A percentile compares a stretch with the other conserved stretches of the same genome.
These are phyloP conservation scores for Stevia rebaudiana DNA, from an alignment of 140 eudicot genomes.

Conservation along the genomic window DNA sequence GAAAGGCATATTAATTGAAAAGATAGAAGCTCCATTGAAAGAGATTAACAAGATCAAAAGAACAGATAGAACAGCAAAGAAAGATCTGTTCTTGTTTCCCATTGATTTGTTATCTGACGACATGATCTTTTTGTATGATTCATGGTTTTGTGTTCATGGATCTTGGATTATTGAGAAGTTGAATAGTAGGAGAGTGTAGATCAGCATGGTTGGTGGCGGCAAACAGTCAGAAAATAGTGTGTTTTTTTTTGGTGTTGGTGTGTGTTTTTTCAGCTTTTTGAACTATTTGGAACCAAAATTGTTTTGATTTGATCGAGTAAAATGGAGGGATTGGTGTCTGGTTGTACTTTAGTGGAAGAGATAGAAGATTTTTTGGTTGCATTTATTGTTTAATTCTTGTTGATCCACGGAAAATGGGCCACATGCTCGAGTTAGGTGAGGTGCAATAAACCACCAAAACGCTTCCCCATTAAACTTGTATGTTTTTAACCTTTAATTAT, in stretches of 20 bases:
- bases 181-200: slow-evolving; percentile 21
- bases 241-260: slow-evolving; percentile 16
- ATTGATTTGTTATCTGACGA: slow-evolving; percentile 13
- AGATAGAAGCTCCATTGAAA: slow-evolving; percentile 49
- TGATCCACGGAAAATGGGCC: slow-evolving; percentile 13
- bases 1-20: slow-evolving; percentile 36
- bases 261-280: slow-evolving; percentile 19
- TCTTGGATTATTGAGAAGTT: slow-evolving; percentile 18
- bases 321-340: slow-evolving; percentile 16
- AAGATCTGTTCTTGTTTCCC: slow-evolving; percentile 38
- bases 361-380: slow-evolving; percentile 6
- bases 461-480: too few species aligned
- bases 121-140: slow-evolving; percentile 2
- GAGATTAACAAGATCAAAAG: slow-evolving; percentile 41
- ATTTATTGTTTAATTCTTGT: slow-evolving; percentile 23
- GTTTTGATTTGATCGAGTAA: slow-evolving; percentile 20
- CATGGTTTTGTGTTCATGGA: slow-evolving; percentile 31
- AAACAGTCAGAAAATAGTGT: slow-evolving; percentile 9
- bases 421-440: slow-evolving; percentile 29
- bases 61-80: slow-evolving; percentile 49
- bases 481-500: too few species aligned
- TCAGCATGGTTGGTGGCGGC: slow-evolving; percentile 36
- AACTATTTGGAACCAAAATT: slow-evolving; percentile 26
- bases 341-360: slow-evolving; percentile 24
- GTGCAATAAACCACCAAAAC: neutral